Conservation (phyloP, 768 basidiomycete genomes). For the Mycena vulgaris region DNA sequence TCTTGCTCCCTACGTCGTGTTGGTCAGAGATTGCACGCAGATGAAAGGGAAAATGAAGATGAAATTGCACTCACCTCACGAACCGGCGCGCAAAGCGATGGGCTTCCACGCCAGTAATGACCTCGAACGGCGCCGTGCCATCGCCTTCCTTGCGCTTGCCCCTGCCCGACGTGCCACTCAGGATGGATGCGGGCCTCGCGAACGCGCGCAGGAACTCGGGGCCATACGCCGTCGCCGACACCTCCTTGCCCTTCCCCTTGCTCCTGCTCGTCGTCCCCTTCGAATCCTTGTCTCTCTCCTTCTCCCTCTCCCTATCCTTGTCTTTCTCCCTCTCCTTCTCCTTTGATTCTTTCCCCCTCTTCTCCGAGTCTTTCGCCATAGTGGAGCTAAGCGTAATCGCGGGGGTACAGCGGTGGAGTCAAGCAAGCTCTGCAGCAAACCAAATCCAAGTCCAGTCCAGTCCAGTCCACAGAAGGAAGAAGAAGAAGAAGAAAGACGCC, state of each 20-base stretch:
- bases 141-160: not conserved
- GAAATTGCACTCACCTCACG: constrained; percentile 4
- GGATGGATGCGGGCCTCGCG: not conserved
- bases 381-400: too few species aligned
- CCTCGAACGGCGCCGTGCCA: constrained; percentile 7
- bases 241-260: not conserved
- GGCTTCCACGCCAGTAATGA: constrained; percentile 19
- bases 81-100: constrained; percentile 7
- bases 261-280: not conserved
- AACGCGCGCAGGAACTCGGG: constrained; percentile 23
- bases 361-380: too few species aligned
- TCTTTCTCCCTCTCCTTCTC: not conserved
- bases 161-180: not conserved
- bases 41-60: too few species aligned
- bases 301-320: not conserved
- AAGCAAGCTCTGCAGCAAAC: too few species aligned
- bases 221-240: not conserved
- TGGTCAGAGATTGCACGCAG: not conserved
- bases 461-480: too few species aligned
- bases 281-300: not conserved
- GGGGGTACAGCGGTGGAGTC: too few species aligned
- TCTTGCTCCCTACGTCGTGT: not conserved
- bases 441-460: too few species aligned
- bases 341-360: too few species aligned
- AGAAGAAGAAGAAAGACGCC: too few species aligned